Evolutionary conservation across 2,329 filamentous ascomycete genomes (phyloP).

Genomic region (Calonectria honghensis): DNA sequence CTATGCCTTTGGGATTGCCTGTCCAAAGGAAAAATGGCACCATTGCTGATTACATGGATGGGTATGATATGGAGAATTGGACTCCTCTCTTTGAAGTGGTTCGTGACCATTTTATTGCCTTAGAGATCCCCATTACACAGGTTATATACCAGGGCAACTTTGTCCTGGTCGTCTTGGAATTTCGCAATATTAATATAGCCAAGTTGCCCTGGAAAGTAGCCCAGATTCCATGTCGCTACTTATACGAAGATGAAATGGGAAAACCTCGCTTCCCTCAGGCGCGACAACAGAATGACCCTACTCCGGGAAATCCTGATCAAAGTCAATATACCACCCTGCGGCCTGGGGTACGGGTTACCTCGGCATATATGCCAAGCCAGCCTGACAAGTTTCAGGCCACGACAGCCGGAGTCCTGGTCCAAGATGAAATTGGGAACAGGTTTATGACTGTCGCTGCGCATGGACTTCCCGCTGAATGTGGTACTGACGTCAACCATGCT

Average conservation of each 20-base stretch:
- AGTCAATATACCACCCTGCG: too few species aligned
- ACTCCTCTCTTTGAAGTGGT: slow-evolving; percentile 9
- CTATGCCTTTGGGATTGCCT: not conserved
- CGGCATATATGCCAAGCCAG: too few species aligned
- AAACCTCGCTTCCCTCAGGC: not conserved
- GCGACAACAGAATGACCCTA: not conserved
- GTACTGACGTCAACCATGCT: too few species aligned
- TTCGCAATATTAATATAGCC: not conserved
- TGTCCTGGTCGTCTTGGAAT: slow-evolving; percentile 14
- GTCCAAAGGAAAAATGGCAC: slow-evolving; percentile 16
- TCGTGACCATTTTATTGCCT: slow-evolving; percentile 15
- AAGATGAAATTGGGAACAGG: too few species aligned
- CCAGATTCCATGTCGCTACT: not conserved
- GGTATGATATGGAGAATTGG: slow-evolving; percentile 13
- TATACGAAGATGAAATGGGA: slow-evolving; percentile 27
- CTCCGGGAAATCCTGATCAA: slow-evolving; percentile 26
- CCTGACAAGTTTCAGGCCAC: too few species aligned
- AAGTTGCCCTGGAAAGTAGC: slow-evolving; percentile 13
- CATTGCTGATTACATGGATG: slow-evolving; percentile 15
- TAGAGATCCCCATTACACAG: slow-evolving; percentile 25
- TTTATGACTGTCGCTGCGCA: too few species aligned
- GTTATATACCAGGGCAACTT: slow-evolving; percentile 26
- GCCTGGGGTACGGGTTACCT: too few species aligned
- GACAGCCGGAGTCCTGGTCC: too few species aligned
- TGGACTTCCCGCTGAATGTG: too few species aligned